These are phyloP conservation scores for Saitozyma sp. DNA, from an alignment of 768 basidiomycete genomes.

Conservation along the genomic window DNA sequence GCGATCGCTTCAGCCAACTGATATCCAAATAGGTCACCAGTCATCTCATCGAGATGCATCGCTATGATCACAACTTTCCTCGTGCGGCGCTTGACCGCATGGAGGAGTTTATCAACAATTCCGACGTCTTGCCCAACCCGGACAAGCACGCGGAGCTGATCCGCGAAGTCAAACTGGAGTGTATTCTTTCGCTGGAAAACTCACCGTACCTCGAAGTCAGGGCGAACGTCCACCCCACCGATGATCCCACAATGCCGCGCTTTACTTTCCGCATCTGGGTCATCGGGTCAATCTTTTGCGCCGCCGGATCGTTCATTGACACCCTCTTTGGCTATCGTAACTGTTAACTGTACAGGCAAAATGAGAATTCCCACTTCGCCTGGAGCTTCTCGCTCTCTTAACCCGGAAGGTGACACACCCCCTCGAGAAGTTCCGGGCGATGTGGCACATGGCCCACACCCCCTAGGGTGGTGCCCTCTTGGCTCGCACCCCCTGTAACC, in stretches of 20 bases:
- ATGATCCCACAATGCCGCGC: conserved; percentile 41
- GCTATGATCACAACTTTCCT: conserved; percentile 42
- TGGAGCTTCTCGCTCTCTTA: too few relatives aligned
- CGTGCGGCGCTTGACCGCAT: conserved; percentile 16
- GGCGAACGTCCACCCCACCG: conserved; percentile 60
- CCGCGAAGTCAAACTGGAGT: conserved; percentile 36
- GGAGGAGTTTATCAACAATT: conserved; percentile 23
- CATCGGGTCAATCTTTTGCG: conserved; percentile 55
- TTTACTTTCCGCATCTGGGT: conserved; percentile 46
- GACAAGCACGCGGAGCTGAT: conserved; percentile 25
- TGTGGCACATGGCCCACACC: too few relatives aligned
- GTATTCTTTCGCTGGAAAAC: conserved; percentile 57
- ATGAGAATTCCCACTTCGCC: too few relatives aligned
- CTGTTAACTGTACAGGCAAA: too few relatives aligned
- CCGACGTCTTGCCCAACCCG: conserved; percentile 17
- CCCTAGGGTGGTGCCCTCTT: too few relatives aligned
- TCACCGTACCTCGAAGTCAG: conserved; percentile 81
- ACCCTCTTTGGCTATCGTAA: conserved; percentile 57
- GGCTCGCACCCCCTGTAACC: too few relatives aligned
- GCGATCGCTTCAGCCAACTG: too few relatives aligned
- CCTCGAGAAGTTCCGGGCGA: too few relatives aligned
- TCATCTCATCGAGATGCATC: conserved; percentile 23
- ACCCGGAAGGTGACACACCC: too few relatives aligned
- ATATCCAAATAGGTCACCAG: conserved; percentile 28
- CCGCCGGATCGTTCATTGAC: conserved; percentile 60